A percentile compares a stretch with the other conserved stretches of the same genome.
Conservation (phyloP, 208 protist genomes). For the Leishmania major region DNA sequence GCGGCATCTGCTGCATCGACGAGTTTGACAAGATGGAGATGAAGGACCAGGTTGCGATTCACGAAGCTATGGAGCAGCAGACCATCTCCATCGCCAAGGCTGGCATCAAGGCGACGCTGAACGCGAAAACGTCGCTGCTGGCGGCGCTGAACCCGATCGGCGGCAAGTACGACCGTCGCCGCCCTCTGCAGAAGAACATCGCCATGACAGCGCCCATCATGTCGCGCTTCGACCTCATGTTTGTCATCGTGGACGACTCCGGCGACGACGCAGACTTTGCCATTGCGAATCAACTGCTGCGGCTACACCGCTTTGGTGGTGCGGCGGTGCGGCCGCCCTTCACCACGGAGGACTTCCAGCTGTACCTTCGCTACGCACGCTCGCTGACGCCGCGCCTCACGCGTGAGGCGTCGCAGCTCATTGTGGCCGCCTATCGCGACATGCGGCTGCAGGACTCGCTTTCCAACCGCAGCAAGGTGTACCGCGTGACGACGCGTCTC, state of each 20-base stretch:
- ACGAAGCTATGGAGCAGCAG: conserved; percentile 99
- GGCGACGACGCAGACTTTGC: conserved; percentile 95
- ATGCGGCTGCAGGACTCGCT: conserved; percentile 94
- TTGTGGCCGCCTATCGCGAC: conserved; percentile 91
- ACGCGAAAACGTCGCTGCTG: conserved; percentile 98
- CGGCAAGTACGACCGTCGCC: conserved; percentile 95
- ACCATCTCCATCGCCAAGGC: conserved; percentile 99
- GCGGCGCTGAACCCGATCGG: conserved; percentile 99
- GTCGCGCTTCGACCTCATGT: conserved; percentile 99
- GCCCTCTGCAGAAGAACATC: conserved; percentile 94
- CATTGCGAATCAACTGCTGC: conserved; percentile 98
- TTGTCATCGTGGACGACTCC: conserved; percentile 98
- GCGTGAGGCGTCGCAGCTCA: conserved; percentile 81
- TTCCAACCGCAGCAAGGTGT: conserved; percentile 90
- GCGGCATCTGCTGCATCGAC: conserved; percentile 99
- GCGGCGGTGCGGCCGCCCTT: conserved; percentile 74
- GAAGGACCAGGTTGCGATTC: conserved; percentile 99
- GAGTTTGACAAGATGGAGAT: conserved; percentile 99
- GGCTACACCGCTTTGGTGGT: conserved; percentile 90
- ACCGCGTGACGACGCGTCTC: conserved; percentile 99
- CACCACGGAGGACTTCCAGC: conserved; percentile 84
- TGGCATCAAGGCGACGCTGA: conserved; percentile 98
- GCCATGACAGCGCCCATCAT: conserved; percentile 98
- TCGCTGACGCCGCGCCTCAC: conserved; percentile 91
- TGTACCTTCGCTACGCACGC: conserved; percentile 94